Percentiles rank a stretch among this genome's conserved stretches.
These are phyloP conservation scores for Magnaporthiopsis rhizophila DNA, from an alignment of 2,329 filamentous ascomycete genomes.

Conservation along the genomic window DNA sequence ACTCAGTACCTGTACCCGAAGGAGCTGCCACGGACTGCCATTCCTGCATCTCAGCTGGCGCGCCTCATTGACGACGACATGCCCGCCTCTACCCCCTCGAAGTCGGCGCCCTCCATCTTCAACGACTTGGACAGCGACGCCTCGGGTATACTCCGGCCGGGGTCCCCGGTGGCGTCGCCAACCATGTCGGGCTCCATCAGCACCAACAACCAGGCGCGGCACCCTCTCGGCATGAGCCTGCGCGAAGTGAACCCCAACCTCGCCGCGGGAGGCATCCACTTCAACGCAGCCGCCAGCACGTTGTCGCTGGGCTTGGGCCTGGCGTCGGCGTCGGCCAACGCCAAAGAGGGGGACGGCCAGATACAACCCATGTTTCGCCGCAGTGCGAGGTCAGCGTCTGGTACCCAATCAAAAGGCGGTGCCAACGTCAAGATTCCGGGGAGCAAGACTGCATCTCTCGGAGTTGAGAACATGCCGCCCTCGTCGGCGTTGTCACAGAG, in stretches of 20 bases:
- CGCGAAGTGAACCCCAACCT: slow-evolving; percentile 47
- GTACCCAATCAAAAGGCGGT: slow-evolving; percentile 18
- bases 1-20: slow-evolving; percentile 73
- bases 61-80: slow-evolving; percentile 28
- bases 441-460: slow-evolving; percentile 27
- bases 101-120: slow-evolving; percentile 19
- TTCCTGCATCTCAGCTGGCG: slow-evolving; percentile 33
- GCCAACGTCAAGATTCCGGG: not conserved
- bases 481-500: slow-evolving; percentile 34
- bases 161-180: slow-evolving; percentile 16
- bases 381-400: slow-evolving; percentile 25
- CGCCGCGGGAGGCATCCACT: slow-evolving; percentile 26
- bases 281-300: slow-evolving; percentile 35
- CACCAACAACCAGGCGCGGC: not conserved
- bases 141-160: slow-evolving; percentile 10
- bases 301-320: slow-evolving; percentile 25
- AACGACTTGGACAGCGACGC: slow-evolving; percentile 15
- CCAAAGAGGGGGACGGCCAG: slow-evolving; percentile 22
- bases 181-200: slow-evolving; percentile 11
- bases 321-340: slow-evolving; percentile 3
- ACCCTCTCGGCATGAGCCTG: slow-evolving; percentile 35
- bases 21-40: slow-evolving; percentile 63
- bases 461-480: slow-evolving; percentile 43
- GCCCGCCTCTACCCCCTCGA: slow-evolving; percentile 11
- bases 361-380: slow-evolving; percentile 42